Percentiles rank a stretch among this genome's conserved stretches.
Conservation (phyloP, 257 asterid genomes). For the Oldenlandia corymbosa region DNA sequence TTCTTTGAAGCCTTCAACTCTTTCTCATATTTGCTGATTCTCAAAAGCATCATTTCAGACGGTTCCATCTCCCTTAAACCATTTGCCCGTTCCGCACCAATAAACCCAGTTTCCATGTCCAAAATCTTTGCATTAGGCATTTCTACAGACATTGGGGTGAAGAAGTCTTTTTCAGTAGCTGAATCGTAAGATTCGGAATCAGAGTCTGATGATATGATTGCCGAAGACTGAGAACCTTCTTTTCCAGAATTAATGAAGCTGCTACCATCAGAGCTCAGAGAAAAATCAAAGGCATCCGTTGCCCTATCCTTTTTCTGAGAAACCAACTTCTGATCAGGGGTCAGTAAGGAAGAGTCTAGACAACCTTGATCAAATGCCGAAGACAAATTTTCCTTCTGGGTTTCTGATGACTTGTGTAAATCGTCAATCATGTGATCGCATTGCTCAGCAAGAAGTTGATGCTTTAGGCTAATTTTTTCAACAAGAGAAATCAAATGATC, state of each 20-base stretch:
- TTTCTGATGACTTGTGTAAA: conserved; percentile 10
- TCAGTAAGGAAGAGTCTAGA: conserved; percentile 26
- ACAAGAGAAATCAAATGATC: conserved; percentile 40
- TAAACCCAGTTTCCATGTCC: conserved; percentile 17
- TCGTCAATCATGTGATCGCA: conserved; percentile 31
- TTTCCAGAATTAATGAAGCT: conserved; percentile 42
- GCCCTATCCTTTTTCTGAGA: conserved; percentile 27
- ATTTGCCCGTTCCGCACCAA: conserved; percentile 6
- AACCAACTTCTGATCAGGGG: conserved; percentile 43
- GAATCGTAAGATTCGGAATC: conserved; percentile 55
- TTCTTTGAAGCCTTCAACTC: conserved; percentile 30
- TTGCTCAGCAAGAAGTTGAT: conserved; percentile 46
- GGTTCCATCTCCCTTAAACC: conserved; percentile 17
- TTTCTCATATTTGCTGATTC: conserved; percentile 34
- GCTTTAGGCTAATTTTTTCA: conserved; percentile 44
- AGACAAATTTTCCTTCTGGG: conserved; percentile 19
- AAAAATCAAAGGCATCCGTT: conserved; percentile 29
- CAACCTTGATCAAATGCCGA: conserved; percentile 14
- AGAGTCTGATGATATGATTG: conserved; percentile 51
- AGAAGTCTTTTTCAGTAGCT: conserved; percentile 25
- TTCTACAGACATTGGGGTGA: conserved; percentile 19
- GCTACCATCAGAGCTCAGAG: conserved; percentile 52
- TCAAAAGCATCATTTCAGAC: conserved; percentile 7
- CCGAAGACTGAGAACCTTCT: conserved; percentile 45
- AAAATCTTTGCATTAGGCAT: conserved; percentile 20